Percentiles rank a stretch among this genome's conserved stretches.
These are phyloP conservation scores for Metrosideros polymorpha DNA, from an alignment of 441 rosid species.

Conservation along the genomic window DNA sequence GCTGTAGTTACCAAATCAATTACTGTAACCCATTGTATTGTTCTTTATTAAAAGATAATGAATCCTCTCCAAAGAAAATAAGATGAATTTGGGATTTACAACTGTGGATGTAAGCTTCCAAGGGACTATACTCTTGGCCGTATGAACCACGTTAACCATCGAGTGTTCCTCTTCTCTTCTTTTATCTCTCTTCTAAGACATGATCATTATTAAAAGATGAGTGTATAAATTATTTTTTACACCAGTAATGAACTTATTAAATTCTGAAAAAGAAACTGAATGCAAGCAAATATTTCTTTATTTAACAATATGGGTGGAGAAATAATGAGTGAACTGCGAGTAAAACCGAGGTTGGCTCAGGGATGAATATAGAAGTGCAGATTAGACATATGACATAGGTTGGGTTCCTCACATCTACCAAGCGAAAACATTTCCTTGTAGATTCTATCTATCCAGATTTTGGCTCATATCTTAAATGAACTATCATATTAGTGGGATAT, in stretches of 20 bases:
- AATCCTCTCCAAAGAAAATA: no score
- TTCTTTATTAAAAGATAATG: no score
- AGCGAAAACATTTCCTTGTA: not conserved
- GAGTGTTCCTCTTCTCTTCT: no score
- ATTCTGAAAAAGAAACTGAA: not conserved
- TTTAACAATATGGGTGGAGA: not conserved
- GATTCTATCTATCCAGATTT: not conserved
- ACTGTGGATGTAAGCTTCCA: no score
- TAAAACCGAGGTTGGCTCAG: not conserved
- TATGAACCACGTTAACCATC: no score
- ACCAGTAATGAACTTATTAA: fast-evolving
- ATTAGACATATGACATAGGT: not conserved
- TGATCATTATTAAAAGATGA: no score
- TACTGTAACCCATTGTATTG: no score
- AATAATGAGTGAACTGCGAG: fast-evolving
- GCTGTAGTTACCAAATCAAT: no score
- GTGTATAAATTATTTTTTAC: not conserved
- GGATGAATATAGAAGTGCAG: not conserved
- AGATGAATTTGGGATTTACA: no score
- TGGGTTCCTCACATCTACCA: not conserved
- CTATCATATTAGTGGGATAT: not conserved
- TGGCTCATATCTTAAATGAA: not conserved
- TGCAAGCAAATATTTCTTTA: not conserved
- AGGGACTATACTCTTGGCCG: no score
- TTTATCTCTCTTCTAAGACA: no score